Evolutionary conservation across 768 basidiomycete genomes (phyloP), one percentile per base, ranked within the genome.

Genomic region (Leccinum subgranulosum): DNA sequence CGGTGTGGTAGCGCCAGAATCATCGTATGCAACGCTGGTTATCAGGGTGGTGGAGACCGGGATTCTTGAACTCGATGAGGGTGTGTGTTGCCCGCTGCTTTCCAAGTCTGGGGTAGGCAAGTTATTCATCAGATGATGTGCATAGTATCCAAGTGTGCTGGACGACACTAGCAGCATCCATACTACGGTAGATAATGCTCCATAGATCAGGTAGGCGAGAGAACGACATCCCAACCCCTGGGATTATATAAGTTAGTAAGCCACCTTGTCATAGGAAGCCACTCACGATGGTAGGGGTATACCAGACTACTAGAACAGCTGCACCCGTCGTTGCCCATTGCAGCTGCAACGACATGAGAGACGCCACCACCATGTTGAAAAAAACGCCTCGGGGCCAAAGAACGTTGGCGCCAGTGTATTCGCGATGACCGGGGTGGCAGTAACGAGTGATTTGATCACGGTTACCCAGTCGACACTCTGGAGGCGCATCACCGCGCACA

Each of bases 171-270:
- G 64, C 1, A 73, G 12, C 7, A 65, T 21, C 74, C 74, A 75
- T 12, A 71, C 63, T 0, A 56, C 1, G 2, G 71, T 76, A 1
- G 75, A 71, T 6, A 66, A 1, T 6, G 34, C 14, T 2, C 64
- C 75, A 12, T 74, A 75, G 15, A 68, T 45, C 34, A 74, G 23
- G 51, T 75, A 75, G 1, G 66, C 63, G 0, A 62, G 56, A 3
- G 73, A 75, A 54, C 73, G 73, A 46, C 75, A 76, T 11, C 75
- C 75, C 2, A 76, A 29, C 17, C 69, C 68, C 68, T 66, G n/a
- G 23, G 12, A 29, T 6, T 14, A 14, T 14, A 19, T 43, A 41
- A 55, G 19, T 47, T 27, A 49, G 4, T 15, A 6, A 14, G 23
- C 33, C 27, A 39, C 33, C 28, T 15, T 43, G n/a, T 3, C 1